Conservation (phyloP, 495 filamentous ascomycete genomes). For the Penicillium goetzii region DNA sequence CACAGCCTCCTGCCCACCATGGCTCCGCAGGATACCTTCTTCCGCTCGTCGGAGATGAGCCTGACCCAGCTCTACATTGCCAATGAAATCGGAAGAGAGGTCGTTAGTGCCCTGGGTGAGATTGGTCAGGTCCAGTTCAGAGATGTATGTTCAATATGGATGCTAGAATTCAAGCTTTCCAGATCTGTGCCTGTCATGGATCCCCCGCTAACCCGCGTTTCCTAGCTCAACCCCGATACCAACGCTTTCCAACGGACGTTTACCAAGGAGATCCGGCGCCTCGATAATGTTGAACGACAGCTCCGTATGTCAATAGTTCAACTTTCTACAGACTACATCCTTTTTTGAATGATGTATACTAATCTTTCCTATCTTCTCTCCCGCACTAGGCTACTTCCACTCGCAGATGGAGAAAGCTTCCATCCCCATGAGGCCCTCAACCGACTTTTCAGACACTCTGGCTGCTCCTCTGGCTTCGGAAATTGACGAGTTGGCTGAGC, state of each 20-base stretch:
- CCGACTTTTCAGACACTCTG: constrained; percentile 82
- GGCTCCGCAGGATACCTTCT: constrained; percentile 82
- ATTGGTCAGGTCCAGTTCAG: constrained; percentile 94
- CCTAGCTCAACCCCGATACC: constrained; percentile 85
- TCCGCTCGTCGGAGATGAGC: constrained; percentile 99
- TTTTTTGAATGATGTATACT: constrained; percentile 6
- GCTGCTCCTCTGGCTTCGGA: constrained; percentile 87
- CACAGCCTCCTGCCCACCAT: constrained; percentile 44
- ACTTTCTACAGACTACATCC: neutral
- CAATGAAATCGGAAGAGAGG: constrained; percentile 97
- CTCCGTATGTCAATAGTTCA: constrained; percentile 66
- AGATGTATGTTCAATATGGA: constrained; percentile 68
- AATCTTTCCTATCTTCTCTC: constrained; percentile 6
- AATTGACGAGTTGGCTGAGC: constrained; percentile 93
- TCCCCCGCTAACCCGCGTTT: constrained; percentile 5
- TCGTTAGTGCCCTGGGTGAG: constrained; percentile 94
- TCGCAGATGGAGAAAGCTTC: constrained; percentile 89
- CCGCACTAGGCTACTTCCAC: constrained; percentile 75
- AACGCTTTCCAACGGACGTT: constrained; percentile 96
- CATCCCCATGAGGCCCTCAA: constrained; percentile 79
- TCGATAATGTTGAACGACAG: constrained; percentile 98
- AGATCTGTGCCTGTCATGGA: neutral
- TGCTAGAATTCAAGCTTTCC: neutral
- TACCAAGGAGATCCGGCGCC: constrained; percentile 92
- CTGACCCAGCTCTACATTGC: constrained; percentile 99